Percentiles rank a stretch among this genome's conserved stretches.
Conservation (phyloP, 1,284 basidiomycete genomes). For the Neolentinus lepideus region DNA sequence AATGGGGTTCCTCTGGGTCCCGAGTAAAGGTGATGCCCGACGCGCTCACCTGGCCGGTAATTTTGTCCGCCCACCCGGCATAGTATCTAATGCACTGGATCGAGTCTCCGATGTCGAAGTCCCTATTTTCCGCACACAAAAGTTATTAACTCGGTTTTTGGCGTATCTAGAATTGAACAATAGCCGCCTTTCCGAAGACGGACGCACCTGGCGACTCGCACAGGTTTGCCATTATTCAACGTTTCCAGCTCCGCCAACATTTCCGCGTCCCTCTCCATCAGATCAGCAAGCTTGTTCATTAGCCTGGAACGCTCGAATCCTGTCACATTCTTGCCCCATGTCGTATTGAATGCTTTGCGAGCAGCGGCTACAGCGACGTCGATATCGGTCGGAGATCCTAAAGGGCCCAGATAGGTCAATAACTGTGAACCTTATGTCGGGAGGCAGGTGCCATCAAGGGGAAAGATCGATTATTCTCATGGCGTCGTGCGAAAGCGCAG, state of each 20-base stretch:
- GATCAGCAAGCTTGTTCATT: conserved; percentile 83
- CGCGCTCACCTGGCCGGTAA: conserved; percentile 35
- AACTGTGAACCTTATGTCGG: background rate
- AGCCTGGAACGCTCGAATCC: conserved; percentile 77
- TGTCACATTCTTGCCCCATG: conserved; percentile 86
- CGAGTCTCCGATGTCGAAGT: conserved; percentile 81
- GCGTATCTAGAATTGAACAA: background rate
- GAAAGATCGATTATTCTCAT: conserved; percentile 3
- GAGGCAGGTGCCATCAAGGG: background rate
- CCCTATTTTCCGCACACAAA: conserved; percentile 34
- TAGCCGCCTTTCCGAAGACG: background rate
- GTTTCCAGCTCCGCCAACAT: conserved; percentile 73
- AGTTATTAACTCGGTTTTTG: background rate
- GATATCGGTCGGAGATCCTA: conserved; percentile 73
- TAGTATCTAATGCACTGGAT: conserved; percentile 80
- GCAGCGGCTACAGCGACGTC: conserved; percentile 81
- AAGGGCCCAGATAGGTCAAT: conserved; percentile 17
- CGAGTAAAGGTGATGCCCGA: background rate
- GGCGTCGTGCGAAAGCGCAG: background rate
- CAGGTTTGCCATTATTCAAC: conserved; percentile 82
- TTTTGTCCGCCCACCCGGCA: conserved; percentile 62
- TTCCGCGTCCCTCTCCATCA: conserved; percentile 83
- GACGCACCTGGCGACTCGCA: conserved; percentile 60
- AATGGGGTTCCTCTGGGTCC: background rate
- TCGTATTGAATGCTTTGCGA: conserved; percentile 77